Conservation (phyloP, 805 yeast genomes). For the Candida sphagnicola region DNA sequence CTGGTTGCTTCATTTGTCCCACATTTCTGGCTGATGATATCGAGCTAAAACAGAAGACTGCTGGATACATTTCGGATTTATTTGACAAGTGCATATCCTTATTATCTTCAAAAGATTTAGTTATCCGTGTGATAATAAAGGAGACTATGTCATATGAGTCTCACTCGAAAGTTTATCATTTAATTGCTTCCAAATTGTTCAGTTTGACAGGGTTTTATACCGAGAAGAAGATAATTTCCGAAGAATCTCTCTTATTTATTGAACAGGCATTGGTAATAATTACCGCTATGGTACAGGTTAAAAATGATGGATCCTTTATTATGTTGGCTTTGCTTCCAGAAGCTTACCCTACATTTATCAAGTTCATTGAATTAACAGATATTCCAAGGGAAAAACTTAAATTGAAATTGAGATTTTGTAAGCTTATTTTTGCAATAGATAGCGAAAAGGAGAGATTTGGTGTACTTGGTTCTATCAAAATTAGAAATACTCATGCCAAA, state of each 20-base stretch:
- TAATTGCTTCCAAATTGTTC: slow-evolving; percentile 44
- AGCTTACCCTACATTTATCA: slow-evolving; percentile 23
- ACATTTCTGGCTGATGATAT: slow-evolving; percentile 20
- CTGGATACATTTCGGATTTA: slow-evolving; percentile 41
- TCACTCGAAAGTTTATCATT: slow-evolving; percentile 53
- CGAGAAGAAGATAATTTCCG: slow-evolving; percentile 20
- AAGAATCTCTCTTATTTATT: slow-evolving; percentile 33
- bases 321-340: slow-evolving; percentile 29
- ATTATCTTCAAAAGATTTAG: slow-evolving; percentile 45
- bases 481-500: slow-evolving; percentile 47
- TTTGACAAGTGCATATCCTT: slow-evolving; percentile 48
- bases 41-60: slow-evolving; percentile 25
- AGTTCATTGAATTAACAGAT: slow-evolving; percentile 26
- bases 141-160: slow-evolving; percentile 67
- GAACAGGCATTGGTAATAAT: slow-evolving; percentile 49
- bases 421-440: slow-evolving; percentile 33
- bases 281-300: slow-evolving; percentile 33
- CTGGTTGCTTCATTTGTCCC: slow-evolving; percentile 54
- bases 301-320: slow-evolving; percentile 33
- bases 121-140: slow-evolving; percentile 64
- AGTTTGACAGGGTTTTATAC: slow-evolving; percentile 30
- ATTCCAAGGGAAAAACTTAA: slow-evolving; percentile 26
- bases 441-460: slow-evolving; percentile 27
- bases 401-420: slow-evolving; percentile 42
- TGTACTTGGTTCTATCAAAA: slow-evolving; percentile 40